Conservation (phyloP, 2,329 filamentous ascomycete species). For the Zymoseptoria tritici region DNA sequence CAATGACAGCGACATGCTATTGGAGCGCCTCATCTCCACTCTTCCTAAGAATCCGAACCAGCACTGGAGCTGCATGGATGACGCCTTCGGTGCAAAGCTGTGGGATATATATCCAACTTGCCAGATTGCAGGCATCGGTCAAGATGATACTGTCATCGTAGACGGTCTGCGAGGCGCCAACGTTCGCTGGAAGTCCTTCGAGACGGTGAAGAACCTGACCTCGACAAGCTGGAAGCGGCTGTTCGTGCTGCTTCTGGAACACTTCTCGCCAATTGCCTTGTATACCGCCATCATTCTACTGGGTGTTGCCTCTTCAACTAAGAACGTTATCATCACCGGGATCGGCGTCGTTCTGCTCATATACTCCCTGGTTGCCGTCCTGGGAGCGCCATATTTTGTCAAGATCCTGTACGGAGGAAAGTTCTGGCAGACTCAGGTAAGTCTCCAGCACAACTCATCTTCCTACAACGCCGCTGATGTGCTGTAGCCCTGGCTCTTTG, state of each 20-base stretch:
- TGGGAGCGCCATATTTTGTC: constrained; percentile 30
- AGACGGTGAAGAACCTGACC: constrained; percentile 22
- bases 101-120: constrained; percentile 40
- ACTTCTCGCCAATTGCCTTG: constrained; percentile 10
- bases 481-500: constrained; percentile 34
- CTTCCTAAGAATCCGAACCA: constrained; percentile 29
- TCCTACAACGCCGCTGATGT: neutral
- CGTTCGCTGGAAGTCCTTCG: constrained; percentile 39
- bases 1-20: constrained; percentile 39
- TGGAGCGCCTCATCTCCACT: constrained; percentile 41
- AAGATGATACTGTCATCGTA: constrained; percentile 39
- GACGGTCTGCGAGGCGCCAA: constrained; percentile 37
- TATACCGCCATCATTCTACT: constrained; percentile 2
- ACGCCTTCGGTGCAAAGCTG: constrained; percentile 36
- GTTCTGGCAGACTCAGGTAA: constrained; percentile 32
- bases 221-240: constrained; percentile 1
- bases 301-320: neutral
- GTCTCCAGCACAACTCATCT: neutral
- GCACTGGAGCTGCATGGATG: constrained; percentile 37
- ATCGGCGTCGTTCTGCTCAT: constrained; percentile 13
- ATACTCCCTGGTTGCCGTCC: constrained; percentile 25
- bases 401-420: constrained; percentile 34
- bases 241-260: constrained; percentile 2
- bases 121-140: constrained; percentile 36
- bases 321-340: neutral